Evolutionary conservation across 805 yeast genomes (phyloP).

Genomic region (Saturnispora ahearnii): DNA sequence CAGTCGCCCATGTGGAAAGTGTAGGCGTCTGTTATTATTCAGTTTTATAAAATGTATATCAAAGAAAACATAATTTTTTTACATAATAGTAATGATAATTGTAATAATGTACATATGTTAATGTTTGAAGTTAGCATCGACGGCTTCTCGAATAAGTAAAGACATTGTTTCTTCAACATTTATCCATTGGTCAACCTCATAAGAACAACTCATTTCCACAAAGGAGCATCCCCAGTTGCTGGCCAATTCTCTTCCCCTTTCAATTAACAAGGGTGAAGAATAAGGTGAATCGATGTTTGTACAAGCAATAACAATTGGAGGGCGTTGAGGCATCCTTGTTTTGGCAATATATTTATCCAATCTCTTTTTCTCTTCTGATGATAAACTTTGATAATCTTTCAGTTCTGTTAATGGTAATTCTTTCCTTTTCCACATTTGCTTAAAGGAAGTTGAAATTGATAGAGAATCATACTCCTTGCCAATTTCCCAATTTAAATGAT

Average conservation of each 20-base stretch:
- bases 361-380: constrained; percentile 4
- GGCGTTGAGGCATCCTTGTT: constrained; percentile 23
- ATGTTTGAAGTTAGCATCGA: constrained; percentile 4
- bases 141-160: constrained; percentile 44
- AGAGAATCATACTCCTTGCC: constrained; percentile 64
- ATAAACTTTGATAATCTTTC: constrained; percentile 1
- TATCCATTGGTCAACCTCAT: constrained; percentile 28
- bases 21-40: too few relatives aligned
- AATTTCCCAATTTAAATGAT: constrained; percentile 46
- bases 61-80: neutral
- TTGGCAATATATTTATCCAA: neutral
- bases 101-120: neutral
- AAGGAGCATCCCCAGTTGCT: constrained; percentile 57
- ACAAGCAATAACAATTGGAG: constrained; percentile 61
- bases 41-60: too few relatives aligned
- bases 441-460: constrained; percentile 48
- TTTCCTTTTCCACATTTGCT: constrained; percentile 45
- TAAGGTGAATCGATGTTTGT: constrained; percentile 51
- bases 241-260: constrained; percentile 50
- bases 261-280: constrained; percentile 52
- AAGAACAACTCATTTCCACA: constrained; percentile 46
- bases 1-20: too few relatives aligned
- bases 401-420: constrained; percentile 10
- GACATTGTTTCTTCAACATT: constrained; percentile 51
- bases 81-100: neutral